Evolutionary conservation across 225 moss, liverwort and hornwort species (phyloP), one percentile per base, ranked within the genome.

Genomic region (Bryum argenteum): DNA sequence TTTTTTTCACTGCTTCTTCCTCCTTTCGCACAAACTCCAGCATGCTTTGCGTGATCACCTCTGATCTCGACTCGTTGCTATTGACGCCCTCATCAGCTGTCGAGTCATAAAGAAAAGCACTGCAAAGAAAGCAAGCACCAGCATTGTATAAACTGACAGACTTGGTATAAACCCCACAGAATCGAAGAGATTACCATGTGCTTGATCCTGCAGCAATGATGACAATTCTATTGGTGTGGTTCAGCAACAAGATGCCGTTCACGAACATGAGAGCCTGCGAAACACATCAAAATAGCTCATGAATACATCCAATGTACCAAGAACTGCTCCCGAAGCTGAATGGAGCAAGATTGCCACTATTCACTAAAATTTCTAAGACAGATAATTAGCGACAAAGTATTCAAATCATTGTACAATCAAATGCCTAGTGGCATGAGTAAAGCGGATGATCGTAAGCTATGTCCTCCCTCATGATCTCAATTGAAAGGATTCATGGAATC

Each of bases 41-140:
- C 75, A 94, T 76, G 53, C 84, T 85, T 66, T 88, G 73, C 4
- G 81, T 85, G 52, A 97, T 92, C 47, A 76, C 58, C n/a, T 83
- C 85, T 70, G 86, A 88, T 48, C 83, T 80, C 1, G 90, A 71
- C 69, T 82, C 82, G 24, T 75, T 85, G 61, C 58, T 71, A 58
- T n/a, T 84, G 26, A 72, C 11, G 14, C 77, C 75, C 40, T 89
- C 91, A 71, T 64, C 82, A 44, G 80, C 77, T 51, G 88, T 78
- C 20, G 97, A 97, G 77, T 97, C 97, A 63, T 89, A 94, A 52
- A 97, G 80, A 75, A 93, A 91, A 54, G 79, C 80, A 85, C 95
- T 95, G 95, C 86, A 80, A 19, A 50, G 8, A 76, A 77, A 26
- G 59, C 28, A 47, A 65, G 69, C 17, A 72, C 79, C 59, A 77